Base-by-base conservation (phyloP, 768 basidiomycete genomes). In the Podaxis pistillaris region DNA sequence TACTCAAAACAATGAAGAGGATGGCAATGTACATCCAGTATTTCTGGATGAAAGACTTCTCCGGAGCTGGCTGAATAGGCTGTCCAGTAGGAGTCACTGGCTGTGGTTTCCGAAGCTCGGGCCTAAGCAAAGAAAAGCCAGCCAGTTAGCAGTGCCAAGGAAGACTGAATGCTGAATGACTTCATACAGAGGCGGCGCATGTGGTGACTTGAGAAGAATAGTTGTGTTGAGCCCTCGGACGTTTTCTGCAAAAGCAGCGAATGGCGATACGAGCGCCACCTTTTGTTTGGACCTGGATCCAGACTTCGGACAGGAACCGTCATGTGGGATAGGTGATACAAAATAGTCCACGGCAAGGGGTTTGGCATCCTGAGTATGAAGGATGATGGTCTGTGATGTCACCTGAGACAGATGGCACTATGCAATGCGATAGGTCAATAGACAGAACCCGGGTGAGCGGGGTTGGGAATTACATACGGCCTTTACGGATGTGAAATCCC, bases 1-100 rank as follows among this genome's bases (percentile, higher is more conserved):
- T 69, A 91, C 88, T 58, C 17, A 90, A 68, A 49, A 86, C 83
- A 17, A 89, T 69, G 9, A 89, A 72, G 49, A 84, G 72, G 2
- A 86, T 80, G 46, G 81, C 76, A 40, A 93, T 83, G 68, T 94
- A 94, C 73, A 94, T 79, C 94, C 94, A 96, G 73, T 96, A 96
- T 72, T 94, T 95, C 69, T 93, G 90, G 46, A 94, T 61, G 73
- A 95, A 93, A 11, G 86, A 77, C 73, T 94, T 90, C 70, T 96
- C 92, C 0, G 83, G 81, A 37, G 77, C 71, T 0, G 87, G 83
- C 62, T 79, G 71, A 24, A 90, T 76, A 19, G 85, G 82, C 68
- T 86, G 82, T 51, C 92, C 92, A 68, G 89, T 79, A 15, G 83
- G 75, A 8, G 85, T 86, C 24, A 93, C 72, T 4, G 84, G 86